phyloP scores from a whole-genome alignment of 768 basidiomycete genomes.

The Lenzites betulinus region DNA sequence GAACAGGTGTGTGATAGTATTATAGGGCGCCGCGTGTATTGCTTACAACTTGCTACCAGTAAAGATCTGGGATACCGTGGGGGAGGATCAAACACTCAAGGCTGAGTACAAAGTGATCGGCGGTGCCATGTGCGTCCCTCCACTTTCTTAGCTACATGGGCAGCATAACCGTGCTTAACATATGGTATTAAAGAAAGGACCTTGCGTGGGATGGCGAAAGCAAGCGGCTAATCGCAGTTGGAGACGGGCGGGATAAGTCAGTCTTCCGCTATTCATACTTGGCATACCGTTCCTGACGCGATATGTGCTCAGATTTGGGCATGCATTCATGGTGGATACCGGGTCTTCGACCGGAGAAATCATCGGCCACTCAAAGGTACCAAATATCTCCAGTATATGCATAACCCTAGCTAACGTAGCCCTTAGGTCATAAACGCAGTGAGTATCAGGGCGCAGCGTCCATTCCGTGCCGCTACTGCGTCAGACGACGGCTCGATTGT shows the following conservation, averaged over 20 bases:
- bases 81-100: constrained; percentile 81
- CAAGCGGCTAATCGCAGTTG: constrained; percentile 93
- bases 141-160: neutral
- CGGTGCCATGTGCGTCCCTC: constrained; percentile 63
- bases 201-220: constrained; percentile 96
- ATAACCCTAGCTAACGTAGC: neutral
- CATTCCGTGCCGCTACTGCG: constrained; percentile 88
- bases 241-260: constrained; percentile 89
- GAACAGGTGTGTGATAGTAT: constrained; percentile 58
- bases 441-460: constrained; percentile 83
- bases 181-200: constrained; percentile 64
- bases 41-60: constrained; percentile 44
- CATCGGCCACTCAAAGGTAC: constrained; percentile 84
- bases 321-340: constrained; percentile 81
- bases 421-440: constrained; percentile 82
- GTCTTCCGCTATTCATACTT: neutral
- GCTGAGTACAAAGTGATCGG: constrained; percentile 76
- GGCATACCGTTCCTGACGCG: no score
- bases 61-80: constrained; percentile 90
- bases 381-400: neutral
- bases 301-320: constrained; percentile 65
- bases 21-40: neutral
- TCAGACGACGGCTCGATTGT: constrained; percentile 81
- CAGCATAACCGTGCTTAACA: neutral
- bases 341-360: constrained; percentile 90